Evolutionary conservation across 2,329 filamentous ascomycete species (phyloP).

Genomic region (Pyrenophora teres): DNA sequence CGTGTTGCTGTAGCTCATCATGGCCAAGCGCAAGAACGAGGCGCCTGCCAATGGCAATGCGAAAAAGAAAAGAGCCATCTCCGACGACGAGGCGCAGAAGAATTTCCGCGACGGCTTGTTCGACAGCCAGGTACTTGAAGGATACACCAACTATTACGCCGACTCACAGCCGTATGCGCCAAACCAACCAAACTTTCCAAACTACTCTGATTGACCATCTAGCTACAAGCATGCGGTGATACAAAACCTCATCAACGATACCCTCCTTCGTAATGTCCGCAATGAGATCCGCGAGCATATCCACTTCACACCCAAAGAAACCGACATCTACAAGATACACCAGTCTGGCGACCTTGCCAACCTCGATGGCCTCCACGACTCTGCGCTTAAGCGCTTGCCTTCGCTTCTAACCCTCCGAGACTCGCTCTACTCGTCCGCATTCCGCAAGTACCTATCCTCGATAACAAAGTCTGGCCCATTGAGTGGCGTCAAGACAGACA

Average conservation of each 20-base stretch:
- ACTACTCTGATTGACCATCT: constrained; percentile 6
- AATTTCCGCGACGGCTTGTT: constrained; percentile 49
- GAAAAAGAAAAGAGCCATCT: constrained; percentile 53
- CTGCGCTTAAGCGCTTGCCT: constrained; percentile 81
- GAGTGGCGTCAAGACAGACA: constrained; percentile 93
- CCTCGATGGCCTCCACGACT: constrained; percentile 88
- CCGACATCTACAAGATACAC: constrained; percentile 99
- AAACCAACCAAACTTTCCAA: neutral
- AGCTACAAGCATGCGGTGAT: constrained; percentile 95
- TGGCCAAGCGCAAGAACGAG: constrained; percentile 52
- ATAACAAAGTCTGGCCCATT: constrained; percentile 86
- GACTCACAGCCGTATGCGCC: constrained; percentile 46
- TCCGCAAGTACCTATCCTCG: constrained; percentile 84
- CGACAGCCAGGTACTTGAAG: constrained; percentile 41
- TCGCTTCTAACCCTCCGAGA: constrained; percentile 92
- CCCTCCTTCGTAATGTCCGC: constrained; percentile 83
- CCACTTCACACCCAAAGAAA: constrained; percentile 96
- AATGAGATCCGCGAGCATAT: constrained; percentile 88
- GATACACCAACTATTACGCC: constrained; percentile 45
- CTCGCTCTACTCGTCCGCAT: constrained; percentile 86
- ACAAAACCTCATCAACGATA: constrained; percentile 75
- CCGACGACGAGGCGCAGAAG: constrained; percentile 47
- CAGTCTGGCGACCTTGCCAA: constrained; percentile 98
- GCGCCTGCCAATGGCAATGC: constrained; percentile 43
- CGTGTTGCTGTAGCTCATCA: constrained; percentile 8